Conservation (phyloP, 495 filamentous ascomycete species). For the Copromyces sp. region DNA sequence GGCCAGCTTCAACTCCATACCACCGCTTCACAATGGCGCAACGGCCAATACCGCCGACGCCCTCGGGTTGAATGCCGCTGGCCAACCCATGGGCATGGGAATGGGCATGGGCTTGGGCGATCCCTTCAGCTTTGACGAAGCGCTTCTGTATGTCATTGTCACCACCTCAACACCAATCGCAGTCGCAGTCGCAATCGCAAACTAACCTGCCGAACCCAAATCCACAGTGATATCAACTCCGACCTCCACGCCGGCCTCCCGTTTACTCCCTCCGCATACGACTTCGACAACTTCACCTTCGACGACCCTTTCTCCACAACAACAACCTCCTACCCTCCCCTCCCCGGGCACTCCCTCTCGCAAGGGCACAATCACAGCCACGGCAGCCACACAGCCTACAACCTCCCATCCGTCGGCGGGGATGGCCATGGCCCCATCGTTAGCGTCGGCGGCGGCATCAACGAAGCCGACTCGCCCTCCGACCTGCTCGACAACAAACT, state of each 20-base stretch:
- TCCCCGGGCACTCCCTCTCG: conserved; percentile 23
- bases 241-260: conserved; percentile 32
- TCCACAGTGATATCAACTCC: conserved; percentile 31
- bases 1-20: conserved; percentile 40
- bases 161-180: background rate
- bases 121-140: conserved; percentile 33
- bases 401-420: conserved; percentile 2
- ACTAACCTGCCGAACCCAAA: background rate
- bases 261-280: conserved; percentile 42
- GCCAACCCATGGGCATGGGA: background rate
- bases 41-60: conserved; percentile 24
- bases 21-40: conserved; percentile 28
- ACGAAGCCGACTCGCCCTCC: conserved; percentile 23
- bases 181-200: background rate
- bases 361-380: background rate
- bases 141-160: conserved; percentile 29
- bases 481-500: conserved; percentile 35
- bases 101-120: conserved; percentile 26
- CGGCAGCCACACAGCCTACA: background rate
- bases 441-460: conserved; percentile 1
- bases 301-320: conserved; percentile 51
- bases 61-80: conserved; percentile 25
- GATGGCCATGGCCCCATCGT: conserved; percentile 1
- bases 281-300: conserved; percentile 51
- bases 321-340: conserved; percentile 33